These are phyloP conservation scores for Beta lomatogona DNA, from an alignment of 179 eudicot genomes.

Conservation along the genomic window DNA sequence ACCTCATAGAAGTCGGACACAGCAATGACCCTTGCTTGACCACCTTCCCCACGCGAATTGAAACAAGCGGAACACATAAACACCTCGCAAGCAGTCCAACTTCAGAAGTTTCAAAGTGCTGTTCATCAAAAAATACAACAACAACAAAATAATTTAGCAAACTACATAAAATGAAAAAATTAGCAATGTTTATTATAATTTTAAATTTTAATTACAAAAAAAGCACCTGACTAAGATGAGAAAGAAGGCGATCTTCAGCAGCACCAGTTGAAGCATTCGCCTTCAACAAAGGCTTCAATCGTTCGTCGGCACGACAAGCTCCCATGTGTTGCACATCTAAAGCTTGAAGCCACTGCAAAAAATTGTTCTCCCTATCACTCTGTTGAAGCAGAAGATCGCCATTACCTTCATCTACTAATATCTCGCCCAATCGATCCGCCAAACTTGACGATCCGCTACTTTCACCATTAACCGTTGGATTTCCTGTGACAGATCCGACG, in stretches of 20 bases:
- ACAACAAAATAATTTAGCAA: not conserved
- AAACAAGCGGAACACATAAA: constrained; percentile 86
- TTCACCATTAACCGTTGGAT: constrained; percentile 5
- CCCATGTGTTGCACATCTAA: constrained; percentile 82
- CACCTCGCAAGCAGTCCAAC: constrained; percentile 90
- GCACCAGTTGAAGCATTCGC: constrained; percentile 51
- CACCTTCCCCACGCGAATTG: constrained; percentile 90
- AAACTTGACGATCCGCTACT: constrained; percentile 30
- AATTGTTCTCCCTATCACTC: constrained; percentile 41
- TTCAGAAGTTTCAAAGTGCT: constrained; percentile 94
- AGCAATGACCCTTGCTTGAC: constrained; percentile 68
- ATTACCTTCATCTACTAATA: constrained; percentile 43
- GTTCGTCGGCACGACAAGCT: constrained; percentile 83
- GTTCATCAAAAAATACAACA: not conserved
- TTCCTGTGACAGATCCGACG: constrained; percentile 20
- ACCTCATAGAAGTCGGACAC: constrained; percentile 77
- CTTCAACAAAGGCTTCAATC: constrained; percentile 82
- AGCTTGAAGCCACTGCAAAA: constrained; percentile 66
- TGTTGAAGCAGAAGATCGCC: constrained; percentile 64
- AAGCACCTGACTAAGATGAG: constrained; percentile 75
- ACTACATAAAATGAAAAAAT: not conserved
- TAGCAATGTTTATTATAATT: too few relatives aligned
- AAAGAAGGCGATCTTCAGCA: constrained; percentile 65
- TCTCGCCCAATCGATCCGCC: constrained; percentile 48
- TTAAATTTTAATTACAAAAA: too few relatives aligned